A percentile compares a stretch with the other conserved stretches of the same genome.
These are phyloP conservation scores for Keqinozyma sinolaborantium DNA, from an alignment of 1,139 yeast species.

Conservation along the genomic window DNA sequence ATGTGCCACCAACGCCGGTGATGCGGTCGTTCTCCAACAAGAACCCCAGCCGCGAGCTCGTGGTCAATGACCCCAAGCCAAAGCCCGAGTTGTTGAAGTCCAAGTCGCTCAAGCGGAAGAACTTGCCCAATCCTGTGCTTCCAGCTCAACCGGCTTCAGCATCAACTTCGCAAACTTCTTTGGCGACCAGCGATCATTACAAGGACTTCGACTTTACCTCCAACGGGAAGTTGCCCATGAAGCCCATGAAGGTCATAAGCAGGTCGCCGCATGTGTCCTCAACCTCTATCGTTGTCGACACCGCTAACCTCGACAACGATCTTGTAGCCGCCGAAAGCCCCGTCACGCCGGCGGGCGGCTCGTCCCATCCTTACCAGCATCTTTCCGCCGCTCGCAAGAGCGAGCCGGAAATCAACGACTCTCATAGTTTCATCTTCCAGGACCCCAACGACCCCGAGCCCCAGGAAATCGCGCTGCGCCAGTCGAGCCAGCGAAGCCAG, in stretches of 20 bases:
- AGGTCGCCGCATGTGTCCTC: constrained; percentile 11
- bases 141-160: constrained; percentile 19
- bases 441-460: constrained; percentile 9
- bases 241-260: constrained; percentile 38
- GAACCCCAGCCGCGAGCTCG: constrained; percentile 10
- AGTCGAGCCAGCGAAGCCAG: constrained; percentile 8
- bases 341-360: constrained; percentile 1
- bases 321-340: neutral
- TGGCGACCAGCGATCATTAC: constrained; percentile 18
- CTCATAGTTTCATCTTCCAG: constrained; percentile 32
- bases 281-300: constrained; percentile 9
- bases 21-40: constrained; percentile 11
- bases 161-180: no score
- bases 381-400: constrained; percentile 4
- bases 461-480: neutral
- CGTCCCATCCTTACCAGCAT: constrained; percentile 7
- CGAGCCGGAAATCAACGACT: constrained; percentile 18
- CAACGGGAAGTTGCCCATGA: constrained; percentile 40
- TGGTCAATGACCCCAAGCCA: constrained; percentile 19
- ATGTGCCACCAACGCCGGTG: constrained; percentile 26
- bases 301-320: constrained; percentile 1
- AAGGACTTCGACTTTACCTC: constrained; percentile 41
- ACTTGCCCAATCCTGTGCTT: constrained; percentile 23
- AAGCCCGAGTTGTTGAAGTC: constrained; percentile 22
- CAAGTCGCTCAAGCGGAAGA: constrained; percentile 23